phyloP scores from a whole-genome alignment of 164 flowering plant genomes.

The Berberis thunbergii region DNA sequence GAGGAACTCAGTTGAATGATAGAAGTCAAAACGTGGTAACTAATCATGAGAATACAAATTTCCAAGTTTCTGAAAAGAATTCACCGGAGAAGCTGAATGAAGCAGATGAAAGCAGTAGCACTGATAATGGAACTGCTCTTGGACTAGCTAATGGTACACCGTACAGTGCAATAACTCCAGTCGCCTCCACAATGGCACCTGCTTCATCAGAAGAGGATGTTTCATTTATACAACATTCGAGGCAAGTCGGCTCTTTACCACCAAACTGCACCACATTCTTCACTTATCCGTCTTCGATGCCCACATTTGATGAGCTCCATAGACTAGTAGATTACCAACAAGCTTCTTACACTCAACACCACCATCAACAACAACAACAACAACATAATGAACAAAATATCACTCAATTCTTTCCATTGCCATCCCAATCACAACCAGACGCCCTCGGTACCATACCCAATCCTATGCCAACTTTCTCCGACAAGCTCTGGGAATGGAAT shows the following conservation, averaged over 20 bases:
- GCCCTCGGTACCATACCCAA: constrained; percentile 16
- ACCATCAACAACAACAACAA: constrained; percentile 19
- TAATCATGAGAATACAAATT: constrained; percentile 2
- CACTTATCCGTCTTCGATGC: constrained; percentile 14
- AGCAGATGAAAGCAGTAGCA: constrained; percentile 34
- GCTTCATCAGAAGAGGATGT: not conserved
- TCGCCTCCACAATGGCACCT: constrained; percentile 8
- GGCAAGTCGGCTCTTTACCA: constrained; percentile 11
- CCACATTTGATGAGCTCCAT: constrained; percentile 40
- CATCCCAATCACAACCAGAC: constrained; percentile 9
- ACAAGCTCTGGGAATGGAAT: constrained; percentile 68
- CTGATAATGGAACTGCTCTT: constrained; percentile 30
- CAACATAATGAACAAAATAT: constrained; percentile 9
- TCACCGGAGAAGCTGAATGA: constrained; percentile 18
- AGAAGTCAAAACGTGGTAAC: constrained; percentile 5
- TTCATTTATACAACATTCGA: not conserved
- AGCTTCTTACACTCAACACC: constrained; percentile 12
- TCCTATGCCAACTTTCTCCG: constrained; percentile 25
- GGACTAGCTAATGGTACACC: constrained; percentile 25
- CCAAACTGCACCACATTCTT: constrained; percentile 14
- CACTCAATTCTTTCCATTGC: constrained; percentile 9
- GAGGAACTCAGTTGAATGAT: constrained; percentile 8
- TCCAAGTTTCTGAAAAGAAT: constrained; percentile 16
- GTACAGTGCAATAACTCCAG: constrained; percentile 8
- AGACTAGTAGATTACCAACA: constrained; percentile 42